Evolutionary conservation across 1,139 yeast species (phyloP).

Genomic region (Magnusiomyces tetraspermus): DNA sequence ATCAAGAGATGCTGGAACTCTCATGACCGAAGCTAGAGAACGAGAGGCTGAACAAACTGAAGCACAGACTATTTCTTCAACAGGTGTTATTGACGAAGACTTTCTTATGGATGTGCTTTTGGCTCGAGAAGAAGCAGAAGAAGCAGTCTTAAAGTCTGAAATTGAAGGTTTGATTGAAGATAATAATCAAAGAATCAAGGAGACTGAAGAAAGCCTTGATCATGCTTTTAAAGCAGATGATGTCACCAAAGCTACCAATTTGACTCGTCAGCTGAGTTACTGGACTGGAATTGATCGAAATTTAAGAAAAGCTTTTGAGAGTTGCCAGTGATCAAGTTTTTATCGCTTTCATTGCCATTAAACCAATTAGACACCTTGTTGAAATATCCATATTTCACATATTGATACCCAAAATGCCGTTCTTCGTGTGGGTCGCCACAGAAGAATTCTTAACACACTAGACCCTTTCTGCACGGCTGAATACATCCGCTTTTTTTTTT

Average conservation of each 20-base stretch:
- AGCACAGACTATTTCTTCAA: slow-evolving; percentile 34
- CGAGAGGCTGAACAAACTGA: slow-evolving; percentile 27
- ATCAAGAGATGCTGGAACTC: slow-evolving; percentile 16
- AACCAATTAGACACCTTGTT: no score
- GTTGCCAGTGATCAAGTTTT: no score
- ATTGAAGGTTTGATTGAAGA: slow-evolving; percentile 44
- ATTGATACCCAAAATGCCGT: no score
- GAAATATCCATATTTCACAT: no score
- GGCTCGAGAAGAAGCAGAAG: slow-evolving; percentile 66
- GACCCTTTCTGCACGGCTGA: no score
- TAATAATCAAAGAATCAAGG: slow-evolving; percentile 45
- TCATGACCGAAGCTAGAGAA: no score
- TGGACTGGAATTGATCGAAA: slow-evolving; percentile 74
- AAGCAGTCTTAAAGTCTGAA: slow-evolving; percentile 50
- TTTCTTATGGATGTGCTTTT: slow-evolving; percentile 68
- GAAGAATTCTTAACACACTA: no score
- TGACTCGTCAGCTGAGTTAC: slow-evolving; percentile 67
- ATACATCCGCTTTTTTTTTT: no score
- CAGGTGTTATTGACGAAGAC: slow-evolving; percentile 42
- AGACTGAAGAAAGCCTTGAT: slow-evolving; percentile 34
- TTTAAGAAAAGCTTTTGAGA: slow-evolving; percentile 43
- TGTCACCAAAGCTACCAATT: slow-evolving; percentile 50
- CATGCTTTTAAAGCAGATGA: slow-evolving; percentile 34
- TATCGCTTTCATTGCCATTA: no score
- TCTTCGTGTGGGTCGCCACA: no score